These are phyloP conservation scores for Malus sylvestris DNA, from an alignment of 306 rosid genomes.

Conservation along the genomic window DNA sequence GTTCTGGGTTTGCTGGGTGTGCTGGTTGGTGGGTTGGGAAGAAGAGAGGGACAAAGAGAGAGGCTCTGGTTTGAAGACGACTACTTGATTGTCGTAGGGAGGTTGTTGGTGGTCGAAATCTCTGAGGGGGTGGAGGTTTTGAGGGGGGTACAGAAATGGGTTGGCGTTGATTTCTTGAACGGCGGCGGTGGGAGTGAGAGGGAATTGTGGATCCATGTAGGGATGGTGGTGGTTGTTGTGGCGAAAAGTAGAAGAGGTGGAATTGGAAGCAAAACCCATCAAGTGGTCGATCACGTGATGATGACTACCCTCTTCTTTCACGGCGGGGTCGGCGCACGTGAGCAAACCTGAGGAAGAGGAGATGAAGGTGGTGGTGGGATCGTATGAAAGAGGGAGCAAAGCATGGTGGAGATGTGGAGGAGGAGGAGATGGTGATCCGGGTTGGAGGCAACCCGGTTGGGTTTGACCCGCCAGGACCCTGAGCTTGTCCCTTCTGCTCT, in stretches of 20 bases:
- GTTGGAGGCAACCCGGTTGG: conserved; percentile 14
- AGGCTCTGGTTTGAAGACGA: conserved; percentile 61
- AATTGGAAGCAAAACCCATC: conserved; percentile 36
- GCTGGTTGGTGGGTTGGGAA: conserved; percentile 8
- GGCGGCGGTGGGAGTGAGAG: conserved; percentile 28
- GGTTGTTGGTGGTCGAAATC: conserved; percentile 28
- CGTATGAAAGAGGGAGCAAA: conserved; percentile 33
- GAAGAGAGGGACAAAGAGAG: conserved; percentile 77
- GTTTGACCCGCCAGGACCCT: conserved; percentile 28
- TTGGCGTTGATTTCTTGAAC: conserved; percentile 36
- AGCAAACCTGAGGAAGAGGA: conserved; percentile 47
- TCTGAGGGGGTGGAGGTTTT: conserved; percentile 22
- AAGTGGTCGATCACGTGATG: conserved; percentile 6
- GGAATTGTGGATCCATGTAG: conserved; percentile 40
- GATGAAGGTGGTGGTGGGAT: conserved; percentile 35
- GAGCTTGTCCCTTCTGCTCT: conserved; percentile 77
- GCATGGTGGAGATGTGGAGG: conserved; percentile 13
- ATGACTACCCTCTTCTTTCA: conserved; percentile 28
- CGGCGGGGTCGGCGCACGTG: conserved; percentile 1
- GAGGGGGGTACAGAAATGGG: conserved; percentile 29
- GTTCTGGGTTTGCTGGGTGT: conserved; percentile 13
- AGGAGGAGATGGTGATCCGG: conserved; percentile 10
- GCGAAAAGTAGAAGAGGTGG: conserved; percentile 29
- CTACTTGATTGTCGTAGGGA: conserved; percentile 4
- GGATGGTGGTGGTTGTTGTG: conserved; percentile 7